phyloP scores from a whole-genome alignment of 176 grass and related monocot genomes.

The Melocanna baccifera region DNA sequence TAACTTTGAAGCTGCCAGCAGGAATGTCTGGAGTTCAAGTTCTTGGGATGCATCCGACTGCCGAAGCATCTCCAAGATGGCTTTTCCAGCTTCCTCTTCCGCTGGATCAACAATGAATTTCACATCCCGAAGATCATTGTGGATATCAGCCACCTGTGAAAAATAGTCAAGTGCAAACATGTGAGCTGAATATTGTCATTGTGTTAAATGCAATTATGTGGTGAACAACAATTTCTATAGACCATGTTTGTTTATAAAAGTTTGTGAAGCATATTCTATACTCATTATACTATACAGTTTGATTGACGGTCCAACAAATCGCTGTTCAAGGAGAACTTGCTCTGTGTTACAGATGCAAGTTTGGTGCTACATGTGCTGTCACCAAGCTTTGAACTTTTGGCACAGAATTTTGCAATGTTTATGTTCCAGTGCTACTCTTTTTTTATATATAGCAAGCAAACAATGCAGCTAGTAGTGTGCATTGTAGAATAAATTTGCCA shows the following conservation, averaged over 20 bases:
- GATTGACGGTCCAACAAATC: not conserved
- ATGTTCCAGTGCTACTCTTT: not conserved
- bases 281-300: not conserved
- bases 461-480: not conserved
- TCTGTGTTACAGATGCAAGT: not conserved
- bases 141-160: conserved; percentile 58
- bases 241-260: not conserved
- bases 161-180: conserved; percentile 11
- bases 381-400: not conserved
- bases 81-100: conserved; percentile 74
- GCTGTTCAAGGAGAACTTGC: not conserved
- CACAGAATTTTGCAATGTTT: not conserved
- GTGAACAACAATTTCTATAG: not conserved
- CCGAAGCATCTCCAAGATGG: conserved; percentile 57
- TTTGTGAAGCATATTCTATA: not conserved
- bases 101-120: conserved; percentile 62
- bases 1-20: conserved; percentile 66
- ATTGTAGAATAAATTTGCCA: not conserved
- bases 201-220: conserved; percentile 8
- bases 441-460: not conserved
- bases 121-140: conserved; percentile 62
- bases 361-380: not conserved
- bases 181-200: not conserved
- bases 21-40: conserved; percentile 66
- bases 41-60: conserved; percentile 54